phyloP scores from a whole-genome alignment of 768 basidiomycete species.

The Butyriboletus loyo region DNA sequence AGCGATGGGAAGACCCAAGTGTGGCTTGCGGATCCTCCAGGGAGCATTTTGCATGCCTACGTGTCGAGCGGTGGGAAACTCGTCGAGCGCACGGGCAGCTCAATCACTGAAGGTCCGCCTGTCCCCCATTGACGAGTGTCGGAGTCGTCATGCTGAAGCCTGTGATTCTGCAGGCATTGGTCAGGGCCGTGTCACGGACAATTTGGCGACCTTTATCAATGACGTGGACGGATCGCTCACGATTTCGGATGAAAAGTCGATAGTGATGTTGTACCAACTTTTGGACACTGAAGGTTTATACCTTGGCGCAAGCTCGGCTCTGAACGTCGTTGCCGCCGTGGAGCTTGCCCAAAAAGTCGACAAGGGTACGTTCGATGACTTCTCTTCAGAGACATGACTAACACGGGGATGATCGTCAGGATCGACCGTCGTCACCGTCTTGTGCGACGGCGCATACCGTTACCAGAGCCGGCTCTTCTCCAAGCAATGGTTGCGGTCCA shows the following conservation, averaged over 20 bases:
- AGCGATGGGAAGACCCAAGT: slow-evolving; percentile 75
- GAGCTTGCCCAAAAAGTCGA: slow-evolving; percentile 85
- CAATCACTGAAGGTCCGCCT: slow-evolving; percentile 81
- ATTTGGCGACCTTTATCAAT: slow-evolving; percentile 78
- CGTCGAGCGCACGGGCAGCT: slow-evolving; percentile 75
- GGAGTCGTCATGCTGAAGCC: neutral
- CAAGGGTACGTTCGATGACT: slow-evolving; percentile 49
- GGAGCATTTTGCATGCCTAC: slow-evolving; percentile 85
- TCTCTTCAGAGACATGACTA: neutral
- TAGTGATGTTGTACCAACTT: slow-evolving; percentile 91
- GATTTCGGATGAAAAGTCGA: slow-evolving; percentile 85
- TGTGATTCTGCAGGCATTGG: slow-evolving; percentile 72
- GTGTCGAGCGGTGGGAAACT: slow-evolving; percentile 77
- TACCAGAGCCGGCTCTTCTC: slow-evolving; percentile 97
- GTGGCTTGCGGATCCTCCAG: slow-evolving; percentile 97
- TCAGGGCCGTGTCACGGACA: slow-evolving; percentile 92
- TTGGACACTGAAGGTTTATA: slow-evolving; percentile 92
- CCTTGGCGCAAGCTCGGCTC: slow-evolving; percentile 87
- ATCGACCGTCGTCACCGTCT: slow-evolving; percentile 79
- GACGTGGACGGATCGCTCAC: slow-evolving; percentile 80
- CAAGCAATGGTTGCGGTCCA: slow-evolving; percentile 83
- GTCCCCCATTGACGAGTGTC: neutral
- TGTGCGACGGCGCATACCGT: slow-evolving; percentile 95
- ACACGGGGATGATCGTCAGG: slow-evolving; percentile 41
- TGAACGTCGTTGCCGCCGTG: slow-evolving; percentile 93